phyloP scores from a whole-genome alignment of 208 protist species.

The Trypanosoma brucei region DNA sequence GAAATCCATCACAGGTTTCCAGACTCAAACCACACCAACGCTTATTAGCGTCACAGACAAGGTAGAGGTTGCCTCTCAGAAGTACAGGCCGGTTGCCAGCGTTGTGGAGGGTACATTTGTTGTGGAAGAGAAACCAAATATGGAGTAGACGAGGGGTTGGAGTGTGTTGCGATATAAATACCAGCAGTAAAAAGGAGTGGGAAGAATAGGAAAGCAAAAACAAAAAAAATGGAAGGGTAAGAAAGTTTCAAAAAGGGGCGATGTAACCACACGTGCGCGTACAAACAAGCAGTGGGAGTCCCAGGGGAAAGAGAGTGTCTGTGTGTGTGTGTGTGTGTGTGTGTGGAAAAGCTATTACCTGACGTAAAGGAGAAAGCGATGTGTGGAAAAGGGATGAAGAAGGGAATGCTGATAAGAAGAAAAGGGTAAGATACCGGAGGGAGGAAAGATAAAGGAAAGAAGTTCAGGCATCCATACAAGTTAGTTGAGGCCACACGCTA shows the following conservation, averaged over 20 bases:
- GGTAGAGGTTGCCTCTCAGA: conserved; percentile 95
- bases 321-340: too few relatives aligned
- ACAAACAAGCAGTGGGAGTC: too few relatives aligned
- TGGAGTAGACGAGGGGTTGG: conserved; percentile 19
- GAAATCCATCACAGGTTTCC: conserved; percentile 99
- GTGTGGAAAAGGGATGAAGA: too few relatives aligned
- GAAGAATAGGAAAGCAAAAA: conserved; percentile 12
- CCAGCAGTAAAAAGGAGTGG: neutral
- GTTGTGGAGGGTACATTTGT: conserved; percentile 87
- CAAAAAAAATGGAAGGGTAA: neutral
- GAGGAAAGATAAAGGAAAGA: too few relatives aligned
- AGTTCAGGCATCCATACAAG: too few relatives aligned
- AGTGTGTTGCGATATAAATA: neutral
- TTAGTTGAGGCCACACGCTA: too few relatives aligned
- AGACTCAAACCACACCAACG: conserved; percentile 98
- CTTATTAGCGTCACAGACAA: conserved; percentile 95
- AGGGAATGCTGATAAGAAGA: too few relatives aligned
- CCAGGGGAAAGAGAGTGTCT: too few relatives aligned
- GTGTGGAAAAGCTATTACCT: too few relatives aligned
- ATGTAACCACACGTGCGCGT: neutral
- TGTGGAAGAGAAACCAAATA: conserved; percentile 60
- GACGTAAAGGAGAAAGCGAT: too few relatives aligned
- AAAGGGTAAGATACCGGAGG: too few relatives aligned
- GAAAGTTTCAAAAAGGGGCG: neutral
- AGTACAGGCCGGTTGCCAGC: conserved; percentile 76